These are phyloP conservation scores for Globisporangium echinulatum DNA, from an alignment of 352 stramenopile species.

Conservation along the genomic window DNA sequence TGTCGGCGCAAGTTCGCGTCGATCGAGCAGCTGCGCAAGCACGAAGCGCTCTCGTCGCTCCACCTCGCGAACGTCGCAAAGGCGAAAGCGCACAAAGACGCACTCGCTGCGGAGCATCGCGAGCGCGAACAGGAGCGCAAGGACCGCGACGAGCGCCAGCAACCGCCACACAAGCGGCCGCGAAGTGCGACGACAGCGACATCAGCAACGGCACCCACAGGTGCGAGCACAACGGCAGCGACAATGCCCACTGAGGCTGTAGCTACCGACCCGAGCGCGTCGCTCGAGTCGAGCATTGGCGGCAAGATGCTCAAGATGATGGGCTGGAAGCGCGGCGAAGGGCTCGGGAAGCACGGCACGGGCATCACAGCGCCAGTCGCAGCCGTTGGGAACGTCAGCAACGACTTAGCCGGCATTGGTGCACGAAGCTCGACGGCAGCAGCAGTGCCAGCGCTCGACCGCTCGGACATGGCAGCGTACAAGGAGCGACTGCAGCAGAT, in stretches of 20 bases:
- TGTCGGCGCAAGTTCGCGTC: slow-evolving; percentile 79
- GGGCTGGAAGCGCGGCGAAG: slow-evolving; percentile 81
- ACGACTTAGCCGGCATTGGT: slow-evolving; percentile 30
- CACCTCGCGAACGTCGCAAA: slow-evolving; percentile 74
- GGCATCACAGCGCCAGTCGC: slow-evolving; percentile 68
- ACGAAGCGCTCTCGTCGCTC: slow-evolving; percentile 72
- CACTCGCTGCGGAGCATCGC: slow-evolving; percentile 48
- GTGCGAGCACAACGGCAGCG: not conserved
- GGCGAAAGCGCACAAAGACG: slow-evolving; percentile 64
- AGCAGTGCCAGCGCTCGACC: slow-evolving; percentile 25
- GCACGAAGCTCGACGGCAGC: slow-evolving; percentile 15
- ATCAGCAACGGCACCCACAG: not conserved
- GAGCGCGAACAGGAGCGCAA: slow-evolving; percentile 47
- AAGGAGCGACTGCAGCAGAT: slow-evolving; percentile 63
- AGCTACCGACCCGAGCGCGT: slow-evolving; percentile 6
- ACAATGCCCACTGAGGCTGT: slow-evolving; percentile 1
- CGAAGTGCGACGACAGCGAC: not conserved
- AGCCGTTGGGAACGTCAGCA: slow-evolving; percentile 22
- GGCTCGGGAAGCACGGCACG: slow-evolving; percentile 72
- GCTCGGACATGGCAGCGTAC: slow-evolving; percentile 42
- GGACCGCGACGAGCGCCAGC: slow-evolving; percentile 5
- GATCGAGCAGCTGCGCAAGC: slow-evolving; percentile 65
- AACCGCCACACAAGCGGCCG: slow-evolving; percentile 13
- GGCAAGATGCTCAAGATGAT: slow-evolving; percentile 87
- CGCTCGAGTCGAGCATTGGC: slow-evolving; percentile 60